Percentiles rank a stretch among this genome's conserved stretches.
These are phyloP conservation scores for Aegilops umbellulata DNA, from an alignment of 176 grass and related monocot species.

Conservation along the genomic window DNA sequence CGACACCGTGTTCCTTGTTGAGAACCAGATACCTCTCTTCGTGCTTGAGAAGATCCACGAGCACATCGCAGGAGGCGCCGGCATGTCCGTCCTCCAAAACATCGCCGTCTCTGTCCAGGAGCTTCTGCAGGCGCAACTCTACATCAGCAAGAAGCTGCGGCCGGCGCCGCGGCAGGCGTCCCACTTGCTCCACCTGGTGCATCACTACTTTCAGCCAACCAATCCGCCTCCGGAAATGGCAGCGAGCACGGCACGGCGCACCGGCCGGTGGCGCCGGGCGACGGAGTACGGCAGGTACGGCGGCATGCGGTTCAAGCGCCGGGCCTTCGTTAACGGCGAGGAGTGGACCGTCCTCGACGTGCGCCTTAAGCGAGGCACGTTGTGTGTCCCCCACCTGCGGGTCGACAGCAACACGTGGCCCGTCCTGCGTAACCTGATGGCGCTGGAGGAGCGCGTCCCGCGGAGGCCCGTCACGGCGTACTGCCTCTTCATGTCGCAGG, in stretches of 20 bases:
- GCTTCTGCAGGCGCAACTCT: neutral
- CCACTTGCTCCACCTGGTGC: neutral
- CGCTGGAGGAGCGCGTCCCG: constrained; percentile 26
- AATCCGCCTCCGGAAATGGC: neutral
- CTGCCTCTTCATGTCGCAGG: constrained; percentile 22
- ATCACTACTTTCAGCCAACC: neutral
- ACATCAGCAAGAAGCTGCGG: neutral
- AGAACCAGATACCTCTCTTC: constrained; percentile 1
- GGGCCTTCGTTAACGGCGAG: neutral
- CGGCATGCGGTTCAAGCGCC: neutral
- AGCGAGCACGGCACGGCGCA: neutral
- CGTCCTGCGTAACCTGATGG: constrained; percentile 10
- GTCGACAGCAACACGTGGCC: constrained; percentile 12
- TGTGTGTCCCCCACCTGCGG: neutral
- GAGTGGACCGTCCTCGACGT: neutral
- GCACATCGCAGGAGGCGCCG: neutral
- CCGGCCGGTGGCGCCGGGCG: constrained; percentile 4
- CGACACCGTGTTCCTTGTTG: neutral
- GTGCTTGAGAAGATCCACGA: neutral
- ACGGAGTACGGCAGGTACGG: constrained; percentile 3
- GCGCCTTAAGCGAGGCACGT: neutral
- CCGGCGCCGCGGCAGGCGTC: neutral
- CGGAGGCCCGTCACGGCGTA: constrained; percentile 21
- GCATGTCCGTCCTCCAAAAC: neutral
- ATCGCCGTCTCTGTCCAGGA: neutral